Evolutionary conservation across 148 eudicot species (phyloP).

Genomic region (Camellia japonica): DNA sequence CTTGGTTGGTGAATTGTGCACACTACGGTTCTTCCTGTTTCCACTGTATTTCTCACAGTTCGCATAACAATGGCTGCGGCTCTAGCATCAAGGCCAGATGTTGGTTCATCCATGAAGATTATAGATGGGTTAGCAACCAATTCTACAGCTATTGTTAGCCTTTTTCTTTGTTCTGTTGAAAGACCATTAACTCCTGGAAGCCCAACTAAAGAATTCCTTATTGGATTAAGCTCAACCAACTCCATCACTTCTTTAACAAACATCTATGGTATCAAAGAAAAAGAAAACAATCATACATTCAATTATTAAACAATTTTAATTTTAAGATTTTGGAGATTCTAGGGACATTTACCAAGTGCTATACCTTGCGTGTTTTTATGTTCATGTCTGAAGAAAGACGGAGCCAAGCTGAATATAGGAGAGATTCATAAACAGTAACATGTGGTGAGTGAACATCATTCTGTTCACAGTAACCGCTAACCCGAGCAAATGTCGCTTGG

Average conservation of each 20-base stretch:
- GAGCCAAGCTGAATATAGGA: constrained; percentile 70
- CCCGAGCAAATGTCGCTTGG: constrained; percentile 68
- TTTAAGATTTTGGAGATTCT: background rate
- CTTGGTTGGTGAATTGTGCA: constrained; percentile 90
- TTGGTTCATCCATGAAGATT: constrained; percentile 89
- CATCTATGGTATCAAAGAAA: constrained; percentile 28
- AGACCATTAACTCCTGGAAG: constrained; percentile 69
- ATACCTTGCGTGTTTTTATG: constrained; percentile 45
- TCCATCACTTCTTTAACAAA: constrained; percentile 67
- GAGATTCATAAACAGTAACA: constrained; percentile 71
- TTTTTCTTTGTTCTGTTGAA: constrained; percentile 70
- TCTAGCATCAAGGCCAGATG: constrained; percentile 91
- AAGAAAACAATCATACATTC: background rate
- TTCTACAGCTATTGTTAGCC: constrained; percentile 72
- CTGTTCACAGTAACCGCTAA: constrained; percentile 78
- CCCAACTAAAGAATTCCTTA: constrained; percentile 57
- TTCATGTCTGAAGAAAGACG: constrained; percentile 55
- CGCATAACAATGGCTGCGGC: constrained; percentile 92
- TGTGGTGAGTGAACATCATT: constrained; percentile 70
- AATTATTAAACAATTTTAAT: background rate
- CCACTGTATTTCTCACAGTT: constrained; percentile 68
- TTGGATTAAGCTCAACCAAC: constrained; percentile 56
- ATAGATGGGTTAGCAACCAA: constrained; percentile 77
- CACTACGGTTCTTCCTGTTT: constrained; percentile 79
- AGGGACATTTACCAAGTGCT: background rate